Base-by-base conservation (phyloP, 164 flowering plant genomes). In the Chloranthus sessilifolius region DNA sequence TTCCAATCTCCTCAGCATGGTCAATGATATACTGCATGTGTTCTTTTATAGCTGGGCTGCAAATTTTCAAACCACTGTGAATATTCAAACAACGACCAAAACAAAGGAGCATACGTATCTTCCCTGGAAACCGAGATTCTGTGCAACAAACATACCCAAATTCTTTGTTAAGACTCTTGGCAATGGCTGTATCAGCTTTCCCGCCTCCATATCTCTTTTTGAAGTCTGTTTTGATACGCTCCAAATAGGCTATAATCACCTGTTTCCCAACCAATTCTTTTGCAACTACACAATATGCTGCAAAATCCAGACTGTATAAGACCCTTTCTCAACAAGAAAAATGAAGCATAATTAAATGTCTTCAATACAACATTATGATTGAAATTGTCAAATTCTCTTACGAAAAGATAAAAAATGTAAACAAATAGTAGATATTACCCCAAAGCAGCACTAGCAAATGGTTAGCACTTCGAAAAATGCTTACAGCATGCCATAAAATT, bases 211-310 rank as follows among this genome's bases (percentile, higher is more conserved):
- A 91, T 72, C 80, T 71, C 46, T 81, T 87, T 57, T 61, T 80
- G 52, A 91, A 91, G 67, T 87, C 98, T 34, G 75, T 77, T 67
- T 66, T 83, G 36, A 87, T 50, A 2, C 92, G 79, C 71, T 91
- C 95, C 67, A 91, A 55, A 61, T 82, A 81, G 38, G 95, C 96
- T 52, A 87, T 71, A n/a, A 85, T 83, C 1, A 91, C 62, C 47
- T 83, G 91, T 66, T 83, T 82, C 44, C 90, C 77, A 24, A 78
- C 79, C 40, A 89, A 63, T 47, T 91, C 96, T 69, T 81, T 85
- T n/a, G 98, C 95, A 56, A 91, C 98, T 36, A 87, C 88, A 59
- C 98, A 87, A 31, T 87, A 87, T 16, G 86, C 97, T 90, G 82
- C 67, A 74, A 43, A 58, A 24, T 37, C 15, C 47, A 60, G 11